A percentile compares a stretch with the other conserved stretches of the same genome.
Conservation (phyloP, 805 yeast species). For the Lipomyces mesembrius region DNA sequence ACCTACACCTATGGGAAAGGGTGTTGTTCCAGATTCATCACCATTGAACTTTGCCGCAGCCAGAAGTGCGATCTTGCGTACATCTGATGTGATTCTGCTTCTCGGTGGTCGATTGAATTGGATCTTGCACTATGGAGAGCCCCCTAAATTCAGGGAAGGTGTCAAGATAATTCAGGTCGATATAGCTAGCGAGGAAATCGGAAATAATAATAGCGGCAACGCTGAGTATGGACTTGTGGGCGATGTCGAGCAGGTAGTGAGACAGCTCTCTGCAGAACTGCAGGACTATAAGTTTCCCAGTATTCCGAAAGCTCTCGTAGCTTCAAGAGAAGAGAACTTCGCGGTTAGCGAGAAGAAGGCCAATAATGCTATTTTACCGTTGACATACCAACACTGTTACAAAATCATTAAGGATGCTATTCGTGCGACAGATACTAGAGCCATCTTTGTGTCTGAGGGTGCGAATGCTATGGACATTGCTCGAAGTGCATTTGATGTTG, state of each 20-base stretch:
- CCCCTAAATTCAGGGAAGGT: constrained; percentile 55
- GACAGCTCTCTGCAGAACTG: constrained; percentile 46
- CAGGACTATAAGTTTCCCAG: constrained; percentile 47
- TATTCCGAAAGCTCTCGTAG: constrained; percentile 42
- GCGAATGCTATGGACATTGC: constrained; percentile 79
- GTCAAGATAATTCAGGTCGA: constrained; percentile 65
- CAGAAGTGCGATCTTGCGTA: constrained; percentile 60
- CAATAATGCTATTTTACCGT: constrained; percentile 37
- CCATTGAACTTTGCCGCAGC: constrained; percentile 63
- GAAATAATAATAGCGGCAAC: constrained; percentile 50
- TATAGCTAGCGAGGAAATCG: constrained; percentile 57
- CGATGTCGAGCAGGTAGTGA: constrained; percentile 53
- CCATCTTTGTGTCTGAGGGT: constrained; percentile 66
- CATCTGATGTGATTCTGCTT: constrained; percentile 63
- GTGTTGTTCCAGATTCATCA: constrained; percentile 59
- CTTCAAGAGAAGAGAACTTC: constrained; percentile 43
- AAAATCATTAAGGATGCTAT: constrained; percentile 53
- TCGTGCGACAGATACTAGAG: constrained; percentile 39
- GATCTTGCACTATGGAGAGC: constrained; percentile 70
- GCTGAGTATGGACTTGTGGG: constrained; percentile 57
- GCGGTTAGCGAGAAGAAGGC: constrained; percentile 48
- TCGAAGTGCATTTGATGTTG: constrained; percentile 61
- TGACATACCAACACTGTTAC: constrained; percentile 62
- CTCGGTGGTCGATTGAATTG: constrained; percentile 74
- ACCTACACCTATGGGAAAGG: constrained; percentile 83